Evolutionary conservation across 2,329 filamentous ascomycete genomes (phyloP).

Genomic region (Bipolaris oryzae): DNA sequence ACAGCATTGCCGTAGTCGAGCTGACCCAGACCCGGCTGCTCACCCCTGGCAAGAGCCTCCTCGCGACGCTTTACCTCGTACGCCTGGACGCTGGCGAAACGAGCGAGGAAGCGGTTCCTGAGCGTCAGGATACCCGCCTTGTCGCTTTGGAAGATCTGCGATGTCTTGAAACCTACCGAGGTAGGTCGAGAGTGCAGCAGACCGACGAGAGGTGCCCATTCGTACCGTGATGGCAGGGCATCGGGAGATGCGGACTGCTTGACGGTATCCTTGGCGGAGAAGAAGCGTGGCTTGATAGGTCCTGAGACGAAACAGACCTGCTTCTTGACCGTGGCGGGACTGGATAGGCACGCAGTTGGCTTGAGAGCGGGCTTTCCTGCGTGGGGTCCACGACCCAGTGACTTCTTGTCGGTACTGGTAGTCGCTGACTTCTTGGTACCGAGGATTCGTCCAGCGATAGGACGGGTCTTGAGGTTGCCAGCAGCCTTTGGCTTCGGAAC

Average conservation of each 20-base stretch:
- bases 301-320: slow-evolving; percentile 9
- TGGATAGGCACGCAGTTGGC: background rate
- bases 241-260: slow-evolving; percentile 1
- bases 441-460: too few species aligned
- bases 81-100: slow-evolving; percentile 19
- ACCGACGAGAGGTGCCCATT: background rate
- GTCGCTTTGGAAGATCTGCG: background rate
- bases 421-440: too few species aligned
- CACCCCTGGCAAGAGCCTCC: background rate
- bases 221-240: background rate
- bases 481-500: too few species aligned
- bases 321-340: background rate
- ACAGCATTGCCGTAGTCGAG: slow-evolving; percentile 20
- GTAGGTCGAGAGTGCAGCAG: background rate
- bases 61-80: slow-evolving; percentile 15
- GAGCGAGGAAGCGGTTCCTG: slow-evolving; percentile 10
- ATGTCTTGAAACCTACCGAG: background rate
- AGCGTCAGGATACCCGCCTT: slow-evolving; percentile 3
- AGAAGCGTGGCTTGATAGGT: slow-evolving; percentile 2
- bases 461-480: too few species aligned
- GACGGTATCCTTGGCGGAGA: slow-evolving; percentile 4
- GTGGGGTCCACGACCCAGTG: background rate
- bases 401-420: background rate
- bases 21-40: slow-evolving; percentile 7
- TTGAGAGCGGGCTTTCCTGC: background rate